Percentiles rank a stretch among this genome's conserved stretches.
Conservation (phyloP, 2,329 filamentous ascomycete genomes). For the Ceratocystis ficicola region DNA sequence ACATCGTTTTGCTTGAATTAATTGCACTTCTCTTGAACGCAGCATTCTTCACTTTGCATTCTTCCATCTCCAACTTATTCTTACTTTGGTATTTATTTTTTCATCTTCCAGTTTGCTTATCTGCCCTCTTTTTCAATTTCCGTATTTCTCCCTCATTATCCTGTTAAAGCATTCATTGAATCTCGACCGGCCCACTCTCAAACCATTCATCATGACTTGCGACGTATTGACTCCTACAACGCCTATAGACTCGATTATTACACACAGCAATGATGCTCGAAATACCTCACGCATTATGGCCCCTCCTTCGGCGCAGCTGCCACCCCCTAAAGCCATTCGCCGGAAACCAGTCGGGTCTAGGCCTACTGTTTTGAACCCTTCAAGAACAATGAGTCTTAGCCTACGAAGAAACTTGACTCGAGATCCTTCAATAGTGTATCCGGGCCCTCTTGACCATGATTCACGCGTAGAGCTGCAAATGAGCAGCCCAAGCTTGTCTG, state of each 20-base stretch:
- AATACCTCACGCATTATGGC: background rate
- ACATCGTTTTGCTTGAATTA: background rate
- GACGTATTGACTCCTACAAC: slow-evolving; percentile 2
- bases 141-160: background rate
- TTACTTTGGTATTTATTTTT: slow-evolving; percentile 9
- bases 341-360: background rate
- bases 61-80: slow-evolving; percentile 4
- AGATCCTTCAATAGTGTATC: slow-evolving; percentile 11
- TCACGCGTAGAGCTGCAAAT: background rate
- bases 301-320: background rate
- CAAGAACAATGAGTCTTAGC: background rate
- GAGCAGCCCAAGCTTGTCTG: background rate
- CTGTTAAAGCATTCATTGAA: background rate
- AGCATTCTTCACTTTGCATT: background rate
- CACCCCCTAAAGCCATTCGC: background rate
- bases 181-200: background rate
- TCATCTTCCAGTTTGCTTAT: slow-evolving; percentile 6
- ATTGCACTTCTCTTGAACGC: background rate
- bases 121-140: background rate
- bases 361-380: background rate
- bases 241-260: background rate
- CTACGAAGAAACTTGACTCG: slow-evolving; percentile 4
- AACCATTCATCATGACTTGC: background rate
- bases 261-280: background rate
- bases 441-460: slow-evolving; percentile 4